These are phyloP conservation scores for Excoecaria cochinchinensis DNA, from an alignment of 345 rosid species.

Conservation along the genomic window DNA sequence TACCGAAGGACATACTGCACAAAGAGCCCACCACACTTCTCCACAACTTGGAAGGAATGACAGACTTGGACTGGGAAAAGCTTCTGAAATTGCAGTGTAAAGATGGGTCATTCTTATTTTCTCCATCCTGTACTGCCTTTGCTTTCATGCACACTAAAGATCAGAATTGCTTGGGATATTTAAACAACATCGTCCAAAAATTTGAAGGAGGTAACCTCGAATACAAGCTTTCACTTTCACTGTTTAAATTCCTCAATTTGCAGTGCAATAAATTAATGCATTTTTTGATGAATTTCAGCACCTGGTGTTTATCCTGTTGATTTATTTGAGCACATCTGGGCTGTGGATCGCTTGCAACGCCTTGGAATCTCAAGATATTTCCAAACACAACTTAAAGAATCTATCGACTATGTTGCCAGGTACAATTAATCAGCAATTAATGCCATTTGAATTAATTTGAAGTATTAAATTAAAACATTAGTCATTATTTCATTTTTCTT, in stretches of 20 bases:
- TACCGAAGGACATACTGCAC: conserved; percentile 83
- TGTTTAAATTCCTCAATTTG: neutral
- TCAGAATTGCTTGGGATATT: conserved; percentile 53
- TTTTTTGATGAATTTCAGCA: conserved; percentile 33
- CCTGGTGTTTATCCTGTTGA: conserved; percentile 94
- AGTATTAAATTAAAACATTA: no score
- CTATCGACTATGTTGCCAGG: conserved; percentile 68
- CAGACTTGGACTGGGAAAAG: conserved; percentile 72
- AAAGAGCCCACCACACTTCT: conserved; percentile 86
- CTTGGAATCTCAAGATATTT: conserved; percentile 89
- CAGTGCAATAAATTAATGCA: neutral
- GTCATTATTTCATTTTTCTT: no score
- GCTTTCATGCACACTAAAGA: conserved; percentile 85
- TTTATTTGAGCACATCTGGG: conserved; percentile 86
- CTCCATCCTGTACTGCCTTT: conserved; percentile 94
- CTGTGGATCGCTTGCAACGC: conserved; percentile 88
- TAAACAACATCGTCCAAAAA: conserved; percentile 54
- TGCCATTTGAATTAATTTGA: neutral
- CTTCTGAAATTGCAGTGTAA: conserved; percentile 69
- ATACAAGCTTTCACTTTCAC: neutral
- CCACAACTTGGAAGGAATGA: conserved; percentile 95
- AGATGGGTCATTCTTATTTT: conserved; percentile 91
- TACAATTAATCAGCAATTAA: conserved; percentile 9
- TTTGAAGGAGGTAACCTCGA: conserved; percentile 61
- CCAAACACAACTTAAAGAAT: conserved; percentile 55